Conservation (phyloP, 352 stramenopile genomes). For the Lagenidium sp. region DNA sequence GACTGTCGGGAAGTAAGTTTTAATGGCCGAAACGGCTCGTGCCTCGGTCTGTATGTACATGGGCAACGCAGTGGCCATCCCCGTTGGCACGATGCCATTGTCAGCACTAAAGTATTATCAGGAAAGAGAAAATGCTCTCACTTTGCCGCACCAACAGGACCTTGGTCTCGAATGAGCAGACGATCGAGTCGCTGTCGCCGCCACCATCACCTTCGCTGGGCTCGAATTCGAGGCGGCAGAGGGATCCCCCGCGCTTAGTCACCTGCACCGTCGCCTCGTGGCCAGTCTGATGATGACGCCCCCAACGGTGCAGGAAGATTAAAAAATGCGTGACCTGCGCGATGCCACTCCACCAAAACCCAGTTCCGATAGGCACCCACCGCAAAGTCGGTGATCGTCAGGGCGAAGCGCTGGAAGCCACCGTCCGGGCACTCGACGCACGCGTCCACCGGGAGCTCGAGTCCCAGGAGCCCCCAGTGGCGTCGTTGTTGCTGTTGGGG, state of each 20-base stretch:
- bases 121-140: no score
- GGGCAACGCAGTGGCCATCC: background rate
- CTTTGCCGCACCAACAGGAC: no score
- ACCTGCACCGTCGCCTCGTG: conserved; percentile 33
- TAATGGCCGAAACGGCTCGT: conserved; percentile 43
- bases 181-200: conserved; percentile 11
- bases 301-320: no score
- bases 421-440: conserved; percentile 44
- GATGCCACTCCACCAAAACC: no score
- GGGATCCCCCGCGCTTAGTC: conserved; percentile 48
- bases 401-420: conserved; percentile 50
- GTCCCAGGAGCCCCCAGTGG: conserved; percentile 50
- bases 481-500: no score
- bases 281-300: conserved; percentile 9
- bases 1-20: conserved; percentile 56
- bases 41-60: conserved; percentile 37
- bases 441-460: conserved; percentile 54
- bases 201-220: background rate
- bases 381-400: conserved; percentile 54
- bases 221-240: conserved; percentile 43
- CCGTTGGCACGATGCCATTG: no score
- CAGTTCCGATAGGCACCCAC: no score
- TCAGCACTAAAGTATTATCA: no score
- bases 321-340: no score
- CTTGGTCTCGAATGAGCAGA: no score